Evolutionary conservation across 2,329 filamentous ascomycete species (phyloP), one percentile per base, ranked within the genome.

Genomic region (Trichoderma pleuroti): DNA sequence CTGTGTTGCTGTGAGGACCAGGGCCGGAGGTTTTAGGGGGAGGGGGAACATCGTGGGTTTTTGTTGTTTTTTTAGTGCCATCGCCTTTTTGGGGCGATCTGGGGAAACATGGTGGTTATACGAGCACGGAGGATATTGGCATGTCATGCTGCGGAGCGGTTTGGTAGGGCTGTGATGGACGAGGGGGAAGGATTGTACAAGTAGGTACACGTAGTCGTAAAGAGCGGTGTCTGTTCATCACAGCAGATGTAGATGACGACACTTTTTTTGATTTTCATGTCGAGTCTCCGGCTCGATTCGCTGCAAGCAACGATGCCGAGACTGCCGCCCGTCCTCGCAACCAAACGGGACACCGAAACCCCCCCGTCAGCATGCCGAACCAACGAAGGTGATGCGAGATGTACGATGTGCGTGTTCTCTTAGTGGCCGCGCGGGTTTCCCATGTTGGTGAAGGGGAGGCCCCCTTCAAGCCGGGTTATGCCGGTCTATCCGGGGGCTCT

Each of bases 61-160:
- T 34, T 59, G 64, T 46, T 57, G 24, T 24, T 56, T 67, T 54
- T 30, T 59, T 59, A 42, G 52, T 67, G 64, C 62, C n/a, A 65
- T 54, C 4, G 26, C 5, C 5, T 28, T 28, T 28, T 21, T 9
- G 30, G 42, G 34, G 34, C 46, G 21, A 52, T 52, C 46, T 52
- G 46, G 46, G 46, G 46, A 52, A 52, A 24, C 46, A 24, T 52
- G 46, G 46, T 52, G 46, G n/a, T 52, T 52, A 52, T 52, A 42
- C 36, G 36, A 39, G 42, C 10, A n/a, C 18, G 26, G 26, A 28
- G 26, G 26, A 52, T 52, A 21, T 52, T 52, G n/a, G 46, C 3
- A 52, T 52, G 46, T 52, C 46, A 52, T 52, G 46, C 46, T 52
- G 46, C 46, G 46, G 46, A 24, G 46, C 3, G 39, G 8, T 5